Base-by-base conservation (phyloP, 257 asterid genomes). In the Haberlea rhodopensis region DNA sequence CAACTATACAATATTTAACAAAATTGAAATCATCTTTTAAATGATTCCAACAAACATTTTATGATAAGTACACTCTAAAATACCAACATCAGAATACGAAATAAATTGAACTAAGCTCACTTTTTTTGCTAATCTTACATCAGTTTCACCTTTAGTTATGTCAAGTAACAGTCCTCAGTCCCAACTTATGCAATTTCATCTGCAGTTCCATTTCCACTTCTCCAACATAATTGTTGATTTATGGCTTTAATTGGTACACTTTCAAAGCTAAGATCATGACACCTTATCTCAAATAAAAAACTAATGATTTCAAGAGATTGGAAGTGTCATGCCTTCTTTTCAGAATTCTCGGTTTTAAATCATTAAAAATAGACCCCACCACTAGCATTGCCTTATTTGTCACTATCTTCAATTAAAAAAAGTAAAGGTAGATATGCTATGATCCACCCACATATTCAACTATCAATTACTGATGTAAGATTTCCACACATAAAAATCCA, bases 401-500 rank as follows among this genome's bases (percentile, higher is more conserved):
- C 51, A 15, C n/a, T 43, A 43, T 15, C 51, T 43, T 62, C 54
- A 49, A 56, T 57, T 57, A 54, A 7, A 22, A 11, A 49, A 40
- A 63, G 29, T 58, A 57, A 67, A 43, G 32, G 51, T 32, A 25
- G 48, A 53, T 24, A 57, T 53, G 20, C 51, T 43, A 37, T 19
- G 8, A 51, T 61, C 31, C 65, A 43, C 11, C 34, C 31, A 60
- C 43, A 61, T 21, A n/a, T 23, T 31, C 60, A 28, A 10, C 22
- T 37, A 53, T 63, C 32, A 64, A 57, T 3, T 60, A 28, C 48
- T 46, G 26, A 72, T 51, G 10, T 29, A 72, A 28, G 53, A 45
- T 43, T 58, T 68, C 46, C 60, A 37, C 59, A n/a, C 62, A 61
- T 29, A 56, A 28, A 43, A 46, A 53, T 63, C 58, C 65, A 22